Evolutionary conservation across 2,329 filamentous ascomycete genomes (phyloP).

Genomic region (Monosporascus sp.): DNA sequence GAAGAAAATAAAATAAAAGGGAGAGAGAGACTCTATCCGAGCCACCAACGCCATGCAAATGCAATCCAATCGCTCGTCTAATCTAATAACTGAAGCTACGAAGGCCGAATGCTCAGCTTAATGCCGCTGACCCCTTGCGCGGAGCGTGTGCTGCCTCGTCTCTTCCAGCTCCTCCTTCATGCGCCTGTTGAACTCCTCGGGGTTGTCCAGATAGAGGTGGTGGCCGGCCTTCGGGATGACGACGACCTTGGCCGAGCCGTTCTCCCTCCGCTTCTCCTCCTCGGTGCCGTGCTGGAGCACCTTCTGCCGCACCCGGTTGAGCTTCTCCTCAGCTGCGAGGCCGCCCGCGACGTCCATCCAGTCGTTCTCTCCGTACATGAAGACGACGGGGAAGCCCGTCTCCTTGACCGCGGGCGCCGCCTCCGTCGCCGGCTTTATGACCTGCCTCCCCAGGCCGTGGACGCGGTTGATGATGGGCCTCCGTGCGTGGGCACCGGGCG

Average conservation of each 20-base stretch:
- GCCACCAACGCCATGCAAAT: no score
- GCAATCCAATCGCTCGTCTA: no score
- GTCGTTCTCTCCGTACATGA: conserved; percentile 97
- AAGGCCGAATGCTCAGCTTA: no score
- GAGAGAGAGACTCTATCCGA: no score
- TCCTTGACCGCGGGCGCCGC: conserved; percentile 34
- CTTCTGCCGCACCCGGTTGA: conserved; percentile 61
- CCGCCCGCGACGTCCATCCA: conserved; percentile 98
- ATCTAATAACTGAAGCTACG: no score
- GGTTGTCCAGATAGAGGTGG: conserved; percentile 56
- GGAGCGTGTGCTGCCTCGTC: conserved; percentile 31
- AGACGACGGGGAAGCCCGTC: conserved; percentile 73
- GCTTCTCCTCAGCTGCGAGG: conserved; percentile 70
- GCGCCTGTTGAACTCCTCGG: conserved; percentile 51
- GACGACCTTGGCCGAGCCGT: conserved; percentile 76
- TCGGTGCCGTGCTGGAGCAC: conserved; percentile 56
- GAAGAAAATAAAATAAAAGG: no score
- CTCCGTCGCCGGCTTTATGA: conserved; percentile 31
- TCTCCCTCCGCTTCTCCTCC: conserved; percentile 67
- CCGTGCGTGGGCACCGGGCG: conserved; percentile 87
- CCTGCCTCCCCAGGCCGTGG: conserved; percentile 76
- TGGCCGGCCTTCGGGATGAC: conserved; percentile 62
- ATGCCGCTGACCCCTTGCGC: conserved; percentile 1
- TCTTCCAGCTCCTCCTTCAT: conserved; percentile 50
- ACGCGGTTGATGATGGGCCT: conserved; percentile 84